Base-by-base conservation (phyloP, 768 basidiomycete genomes). In the Lentinula lateritia region DNA sequence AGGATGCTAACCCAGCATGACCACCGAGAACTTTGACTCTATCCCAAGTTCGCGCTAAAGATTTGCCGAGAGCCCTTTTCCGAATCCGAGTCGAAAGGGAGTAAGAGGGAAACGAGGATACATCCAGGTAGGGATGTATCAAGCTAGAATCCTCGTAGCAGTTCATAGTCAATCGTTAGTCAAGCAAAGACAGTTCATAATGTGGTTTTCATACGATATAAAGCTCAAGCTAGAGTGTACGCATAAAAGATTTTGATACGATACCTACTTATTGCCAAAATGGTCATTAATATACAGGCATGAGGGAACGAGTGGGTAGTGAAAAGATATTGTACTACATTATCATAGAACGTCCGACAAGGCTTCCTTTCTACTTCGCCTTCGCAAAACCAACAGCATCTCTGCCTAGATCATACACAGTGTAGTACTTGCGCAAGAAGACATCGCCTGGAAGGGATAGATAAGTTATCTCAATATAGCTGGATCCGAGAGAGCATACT, bases 391-490 rank as follows among this genome's bases (percentile, higher is more conserved):
- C 94, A 64, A 96, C 90, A 43, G 93, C 93, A 72, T 93, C 66
- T 64, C 75, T 78, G 38, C 80, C 87, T 28, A 89, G 80, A 68
- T 94, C 92, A 67, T 93, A 94, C n/a, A 94, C 90, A n/a, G 91
- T 92, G 75, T 81, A 92, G 74, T 89, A 94, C 70, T 87, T 91
- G 73, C 95, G 89, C 58, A 97, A 86, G 86, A 96, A 97, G 63
- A 87, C 90, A 66, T 95, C 92, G 67, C 92, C 88, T 89, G 63
- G 0, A 61, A 13, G 3, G 35, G 1, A 36, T 7, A 28, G 45
- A 28, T 48, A 6, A 50, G 50, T 46, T 41, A 28, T 43, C 53
- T 28, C 28, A 28, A 46, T 8, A 32, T 28, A 8, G 64, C 6
- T 41, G 23, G 15, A 28, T 28, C 8, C 52, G 7, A 34, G 12